Evolutionary conservation across 176 grass and related monocot species (phyloP), one percentile per base, ranked within the genome.

Genomic region (Thinopyrum elongatum): DNA sequence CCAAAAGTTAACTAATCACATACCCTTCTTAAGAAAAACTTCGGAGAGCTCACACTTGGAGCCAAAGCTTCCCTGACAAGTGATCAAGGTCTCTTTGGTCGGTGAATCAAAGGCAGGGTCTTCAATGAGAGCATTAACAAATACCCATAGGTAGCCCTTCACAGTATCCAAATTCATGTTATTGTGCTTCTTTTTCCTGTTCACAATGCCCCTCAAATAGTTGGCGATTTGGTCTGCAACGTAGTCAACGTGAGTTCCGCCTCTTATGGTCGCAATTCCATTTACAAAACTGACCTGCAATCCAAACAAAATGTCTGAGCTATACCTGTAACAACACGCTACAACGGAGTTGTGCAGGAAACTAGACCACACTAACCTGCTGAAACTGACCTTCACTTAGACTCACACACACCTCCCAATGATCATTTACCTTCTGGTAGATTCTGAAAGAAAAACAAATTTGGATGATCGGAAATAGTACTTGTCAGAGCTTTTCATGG

Each of bases 71-170:
- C 85, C 76, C 25, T 90, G 87, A 81, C 80, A 89, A 87, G 95
- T 95, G n/a, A 91, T 98, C 85, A 98, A 82, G 47, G 93, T 93
- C 34, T 98, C 93, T 31, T 98, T 98, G 38, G 93, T 98, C 21
- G 95, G 95, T 61, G 91, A 98, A 83, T 98, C 95, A 17, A 98
- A 98, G 17, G 91, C 89, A 0, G 93, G 95, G 53, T 98, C 95
- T 68, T 98, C 85, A 74, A 98, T 92, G 12, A 95, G 91, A 0
- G 87, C 85, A 81, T 95, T 98, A 77, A 98, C 91, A 85, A 98
- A 98, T 19, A 98, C 91, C 95, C 95, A 95, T 14, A 98, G 42
- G 82, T 95, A 86, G 78, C 41, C 82, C 78, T 87, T 98, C 38
- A 83, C 91, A 5, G 90, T 90, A 41, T 95, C 89, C 28, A 64